These are phyloP conservation scores for Modicella reniformis DNA, from an alignment of 371 early-diverging fungal genomes.

Conservation along the genomic window DNA sequence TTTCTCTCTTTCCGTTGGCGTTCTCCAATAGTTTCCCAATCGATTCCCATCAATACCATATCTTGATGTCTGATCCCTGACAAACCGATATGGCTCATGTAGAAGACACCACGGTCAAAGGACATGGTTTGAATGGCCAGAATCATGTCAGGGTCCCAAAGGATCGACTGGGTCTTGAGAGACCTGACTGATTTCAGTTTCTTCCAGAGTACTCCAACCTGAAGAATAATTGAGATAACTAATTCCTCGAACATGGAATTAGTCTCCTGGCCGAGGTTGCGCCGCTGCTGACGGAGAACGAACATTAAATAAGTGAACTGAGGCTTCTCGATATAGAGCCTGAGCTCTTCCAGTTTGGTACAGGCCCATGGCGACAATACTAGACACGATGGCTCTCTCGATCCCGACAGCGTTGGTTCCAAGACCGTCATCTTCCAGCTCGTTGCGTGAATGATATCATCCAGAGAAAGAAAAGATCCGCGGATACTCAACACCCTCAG, in stretches of 20 bases:
- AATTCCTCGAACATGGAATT: background rate
- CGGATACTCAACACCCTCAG: background rate
- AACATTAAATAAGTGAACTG: too few relatives aligned
- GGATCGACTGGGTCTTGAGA: background rate
- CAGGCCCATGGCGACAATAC: slow-evolving; percentile 4
- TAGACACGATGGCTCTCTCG: too few relatives aligned
- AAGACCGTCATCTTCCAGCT: background rate
- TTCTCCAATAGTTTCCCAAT: too few relatives aligned
- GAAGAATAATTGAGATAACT: background rate
- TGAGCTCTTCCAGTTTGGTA: background rate
- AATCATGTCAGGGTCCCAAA: background rate
- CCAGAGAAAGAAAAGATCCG: background rate
- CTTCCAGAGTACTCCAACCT: background rate
- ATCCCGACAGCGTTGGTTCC: too few relatives aligned
- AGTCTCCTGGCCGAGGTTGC: background rate
- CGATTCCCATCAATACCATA: too few relatives aligned
- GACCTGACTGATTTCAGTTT: background rate
- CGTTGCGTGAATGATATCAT: background rate
- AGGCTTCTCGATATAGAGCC: background rate
- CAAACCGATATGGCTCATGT: background rate
- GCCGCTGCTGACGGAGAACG: too few relatives aligned
- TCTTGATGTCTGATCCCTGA: background rate
- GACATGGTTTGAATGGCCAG: background rate
- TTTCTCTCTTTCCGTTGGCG: too few relatives aligned
- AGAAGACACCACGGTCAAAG: background rate